Evolutionary conservation across 2,329 filamentous ascomycete species (phyloP).

Genomic region (Xylaria sp.): DNA sequence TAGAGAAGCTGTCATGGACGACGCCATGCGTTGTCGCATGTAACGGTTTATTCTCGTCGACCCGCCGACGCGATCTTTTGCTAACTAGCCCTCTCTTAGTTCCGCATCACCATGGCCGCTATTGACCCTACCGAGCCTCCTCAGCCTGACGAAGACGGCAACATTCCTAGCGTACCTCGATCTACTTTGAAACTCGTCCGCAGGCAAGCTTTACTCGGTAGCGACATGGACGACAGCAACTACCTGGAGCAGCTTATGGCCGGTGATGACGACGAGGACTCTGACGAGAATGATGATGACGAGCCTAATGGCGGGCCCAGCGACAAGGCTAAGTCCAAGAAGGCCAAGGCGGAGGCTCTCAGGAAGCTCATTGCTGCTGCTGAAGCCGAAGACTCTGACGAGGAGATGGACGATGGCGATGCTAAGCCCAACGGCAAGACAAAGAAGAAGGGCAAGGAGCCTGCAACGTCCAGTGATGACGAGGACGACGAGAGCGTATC

Average conservation of each 20-base stretch:
- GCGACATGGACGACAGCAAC: constrained; percentile 73
- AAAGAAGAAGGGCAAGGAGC: constrained; percentile 77
- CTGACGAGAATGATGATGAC: constrained; percentile 68
- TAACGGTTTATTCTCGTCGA: background rate
- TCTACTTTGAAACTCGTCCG: constrained; percentile 94
- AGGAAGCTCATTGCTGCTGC: constrained; percentile 80
- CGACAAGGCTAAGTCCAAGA: constrained; percentile 89
- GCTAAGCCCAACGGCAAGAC: constrained; percentile 70
- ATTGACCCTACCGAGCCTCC: constrained; percentile 87
- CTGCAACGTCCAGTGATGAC: constrained; percentile 61
- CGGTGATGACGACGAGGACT: constrained; percentile 59
- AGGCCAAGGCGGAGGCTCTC: constrained; percentile 81
- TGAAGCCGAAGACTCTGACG: constrained; percentile 68
- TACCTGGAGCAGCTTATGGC: constrained; percentile 67
- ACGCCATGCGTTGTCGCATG: background rate
- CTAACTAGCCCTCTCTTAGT: constrained; percentile 64
- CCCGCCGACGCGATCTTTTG: constrained; percentile 10
- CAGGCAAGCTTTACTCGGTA: constrained; percentile 69
- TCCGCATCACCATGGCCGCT: constrained; percentile 98
- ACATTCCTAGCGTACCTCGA: constrained; percentile 72
- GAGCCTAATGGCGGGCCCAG: constrained; percentile 90
- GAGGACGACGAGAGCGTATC: constrained; percentile 67
- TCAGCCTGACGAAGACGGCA: constrained; percentile 71
- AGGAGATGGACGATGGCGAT: constrained; percentile 73
- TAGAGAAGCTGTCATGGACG: too few relatives aligned